Percentiles rank a stretch among this genome's conserved stretches.
These are phyloP conservation scores for Strobilomyces dryophilus DNA, from an alignment of 768 basidiomycete species.

Conservation along the genomic window DNA sequence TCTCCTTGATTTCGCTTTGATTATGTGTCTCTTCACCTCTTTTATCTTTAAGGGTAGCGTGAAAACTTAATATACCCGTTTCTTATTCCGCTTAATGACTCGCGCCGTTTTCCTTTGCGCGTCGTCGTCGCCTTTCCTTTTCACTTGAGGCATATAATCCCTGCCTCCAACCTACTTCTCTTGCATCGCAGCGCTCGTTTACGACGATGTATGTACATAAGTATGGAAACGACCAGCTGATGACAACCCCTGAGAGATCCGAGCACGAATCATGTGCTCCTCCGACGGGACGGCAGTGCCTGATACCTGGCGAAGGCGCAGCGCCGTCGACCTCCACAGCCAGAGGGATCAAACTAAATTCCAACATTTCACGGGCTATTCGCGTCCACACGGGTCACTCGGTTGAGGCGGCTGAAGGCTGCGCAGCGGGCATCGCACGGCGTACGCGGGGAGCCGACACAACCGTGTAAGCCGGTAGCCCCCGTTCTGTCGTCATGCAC, in stretches of 20 bases:
- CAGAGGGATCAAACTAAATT: background rate
- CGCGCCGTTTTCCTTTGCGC: constrained; percentile 1
- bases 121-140: constrained; percentile 1
- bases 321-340: background rate
- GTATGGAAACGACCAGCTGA: constrained; percentile 13
- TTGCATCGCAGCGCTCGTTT: constrained; percentile 3
- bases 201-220: constrained; percentile 16
- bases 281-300: constrained; percentile 1
- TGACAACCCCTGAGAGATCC: background rate
- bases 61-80: constrained; percentile 26
- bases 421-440: background rate
- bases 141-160: background rate
- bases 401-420: background rate
- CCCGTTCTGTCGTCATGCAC: too few relatives aligned
- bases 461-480: background rate
- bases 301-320: background rate
- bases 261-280: background rate
- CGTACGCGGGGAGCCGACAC: background rate
- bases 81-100: constrained; percentile 20
- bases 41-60: constrained; percentile 11
- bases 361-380: background rate
- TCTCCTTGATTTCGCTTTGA: constrained; percentile 2
- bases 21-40: background rate
- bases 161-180: background rate
- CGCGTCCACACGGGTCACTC: background rate